Base-by-base conservation (phyloP, 306 rosid species). In the Sicyos baderoa region DNA sequence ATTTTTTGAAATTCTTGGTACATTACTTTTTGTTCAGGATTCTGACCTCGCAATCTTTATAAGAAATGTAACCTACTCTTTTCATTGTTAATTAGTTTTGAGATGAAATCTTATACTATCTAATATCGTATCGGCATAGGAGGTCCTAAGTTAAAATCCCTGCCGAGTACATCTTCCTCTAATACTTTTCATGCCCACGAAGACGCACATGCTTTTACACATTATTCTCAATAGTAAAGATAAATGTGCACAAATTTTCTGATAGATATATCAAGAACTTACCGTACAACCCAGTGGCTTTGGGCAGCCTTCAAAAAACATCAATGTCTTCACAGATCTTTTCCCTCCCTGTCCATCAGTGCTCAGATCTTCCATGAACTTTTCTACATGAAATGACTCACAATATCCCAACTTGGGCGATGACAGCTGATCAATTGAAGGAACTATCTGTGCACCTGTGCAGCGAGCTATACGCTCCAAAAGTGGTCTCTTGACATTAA, bases 251-350 rank as follows among this genome's bases (percentile, higher is more conserved):
- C 56, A 67, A 67, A 67, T 22, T 48, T 48, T 40, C 57, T 29
- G 15, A 27, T 48, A 48, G 44, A 23, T 9, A 47, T 44, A 47
- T 49, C 1, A 18, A 25, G 22, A 51, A 67, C 97, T 88, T 88
- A 94, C 99, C 0, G 99, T 94, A 77, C 94, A 90, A 73, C 99
- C 96, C 82, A 94, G 78, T 48, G 96, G 99, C 82, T 88, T 94
- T 50, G 97, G 99, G 85, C 97, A 94, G 69, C 99, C 99, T 80
- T 90, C 91, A 75, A 94, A 94, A 82, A 75, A 94, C 99, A 94
- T 94, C 82, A 94, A 76, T 74, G 99, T 90, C 86, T 90, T 93
- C 82, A 80, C 74, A 70, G 89, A 49, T 77, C 80, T 94, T 58
- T 86, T 94, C 74, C 85, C 90, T 64, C 82, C 75, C 84, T 80